These are phyloP conservation scores for Funneliformis caledonium DNA, from an alignment of 371 early-diverging fungal species.

Conservation along the genomic window DNA sequence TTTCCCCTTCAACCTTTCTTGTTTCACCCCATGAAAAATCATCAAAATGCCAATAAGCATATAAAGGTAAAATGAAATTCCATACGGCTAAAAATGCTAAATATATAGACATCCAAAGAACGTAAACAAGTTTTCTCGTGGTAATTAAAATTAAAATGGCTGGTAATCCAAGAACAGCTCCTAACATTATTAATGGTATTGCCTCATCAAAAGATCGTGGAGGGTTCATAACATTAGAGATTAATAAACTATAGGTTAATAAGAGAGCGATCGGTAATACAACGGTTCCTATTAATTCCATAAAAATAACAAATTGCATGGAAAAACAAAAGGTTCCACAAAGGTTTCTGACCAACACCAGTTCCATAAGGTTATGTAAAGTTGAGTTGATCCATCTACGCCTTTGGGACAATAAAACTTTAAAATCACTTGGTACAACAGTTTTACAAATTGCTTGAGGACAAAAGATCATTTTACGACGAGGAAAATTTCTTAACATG, in stretches of 20 bases:
- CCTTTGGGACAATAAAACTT: conserved; percentile 81
- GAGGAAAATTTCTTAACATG: conserved; percentile 92
- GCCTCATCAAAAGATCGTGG: background rate
- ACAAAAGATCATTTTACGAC: conserved; percentile 90
- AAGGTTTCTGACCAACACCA: conserved; percentile 81
- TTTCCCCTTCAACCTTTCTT: background rate
- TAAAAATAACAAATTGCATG: conserved; percentile 84
- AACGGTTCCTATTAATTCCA: conserved; percentile 84
- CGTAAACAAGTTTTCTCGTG: background rate
- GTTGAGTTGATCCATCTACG: conserved; percentile 95
- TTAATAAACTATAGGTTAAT: background rate
- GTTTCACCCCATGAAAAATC: conserved; percentile 99
- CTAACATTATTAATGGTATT: background rate
- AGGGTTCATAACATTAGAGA: background rate
- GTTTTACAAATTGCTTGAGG: conserved; percentile 88
- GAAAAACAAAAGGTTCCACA: conserved; percentile 90
- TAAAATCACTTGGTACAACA: conserved; percentile 80
- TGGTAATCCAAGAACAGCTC: background rate
- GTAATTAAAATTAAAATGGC: background rate
- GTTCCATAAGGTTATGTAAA: conserved; percentile 89
- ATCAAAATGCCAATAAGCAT: conserved; percentile 99
- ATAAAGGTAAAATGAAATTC: conserved; percentile 96
- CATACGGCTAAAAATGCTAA: conserved; percentile 93
- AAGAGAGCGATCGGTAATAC: conserved; percentile 82
- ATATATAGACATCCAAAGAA: conserved; percentile 64